Base-by-base conservation (phyloP, 148 eudicot genomes). In the Cornus suecica region DNA sequence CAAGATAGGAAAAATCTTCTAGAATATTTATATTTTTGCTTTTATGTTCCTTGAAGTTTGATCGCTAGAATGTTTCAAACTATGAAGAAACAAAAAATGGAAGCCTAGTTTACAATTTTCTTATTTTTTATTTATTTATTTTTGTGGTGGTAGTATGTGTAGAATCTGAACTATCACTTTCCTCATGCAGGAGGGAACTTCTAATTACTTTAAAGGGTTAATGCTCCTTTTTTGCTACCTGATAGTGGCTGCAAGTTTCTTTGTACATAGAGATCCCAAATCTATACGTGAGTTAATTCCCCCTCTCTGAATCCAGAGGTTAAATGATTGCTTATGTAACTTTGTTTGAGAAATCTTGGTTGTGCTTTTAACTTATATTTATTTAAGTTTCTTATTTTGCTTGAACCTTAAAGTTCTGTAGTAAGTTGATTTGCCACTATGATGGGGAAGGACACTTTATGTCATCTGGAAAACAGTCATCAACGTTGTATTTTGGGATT, bases 211-310 rank as follows among this genome's bases (percentile, higher is more conserved):
- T 42, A 86, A 86, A 70, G 89, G 87, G 31, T 73, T 84, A 74
- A 86, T 84, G 86, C 88, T 85, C 54, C 76, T 85, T 32, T 65
- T 85, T 22, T 82, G 85, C 83, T 85, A 85, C 76, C 66, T 82
- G 32, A 85, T 85, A 32, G 85, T 86, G 8, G 84, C 89, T 11
- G 85, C 86, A 54, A 83, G 86, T 67, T 86, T 83, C 81, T 86
- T 83, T 45, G 84, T 83, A 68, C 89, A 86, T 68, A 68, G 69
- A 20, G 89, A 86, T 77, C 84, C 83, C 16, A 28, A 75, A 58
- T 74, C 79, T 22, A 67, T 78, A 41, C 68, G 81, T 82, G 52
- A 82, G 84, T 82, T 63, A 8, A 48, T 13, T 25, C 54, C 65
- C 30, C 14, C 31, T 48, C 29, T n/a, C 42, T 30, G 10, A 25